Evolutionary conservation across 2,329 filamentous ascomycete genomes (phyloP).

Genomic region (Colletotrichum sublineola): DNA sequence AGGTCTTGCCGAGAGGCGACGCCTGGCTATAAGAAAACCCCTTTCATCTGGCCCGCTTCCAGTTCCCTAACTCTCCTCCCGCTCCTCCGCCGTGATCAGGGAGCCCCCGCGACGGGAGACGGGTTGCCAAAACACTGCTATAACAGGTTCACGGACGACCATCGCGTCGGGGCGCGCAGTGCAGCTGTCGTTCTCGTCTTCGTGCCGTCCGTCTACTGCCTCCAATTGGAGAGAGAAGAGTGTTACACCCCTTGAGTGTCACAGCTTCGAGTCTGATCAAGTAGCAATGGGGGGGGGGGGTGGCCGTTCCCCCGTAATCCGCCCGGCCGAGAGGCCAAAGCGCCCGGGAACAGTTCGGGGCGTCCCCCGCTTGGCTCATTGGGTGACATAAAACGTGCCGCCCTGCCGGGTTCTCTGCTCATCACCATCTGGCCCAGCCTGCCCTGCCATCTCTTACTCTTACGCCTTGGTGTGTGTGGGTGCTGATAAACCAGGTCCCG

Average conservation of each 20-base stretch:
- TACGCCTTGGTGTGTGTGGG: background rate
- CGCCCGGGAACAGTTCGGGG: conserved; percentile 19
- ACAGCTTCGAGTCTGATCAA: conserved; percentile 35
- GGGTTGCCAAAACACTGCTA: conserved; percentile 18
- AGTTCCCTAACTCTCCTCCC: background rate
- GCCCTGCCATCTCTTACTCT: too few relatives aligned
- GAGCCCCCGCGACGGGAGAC: background rate
- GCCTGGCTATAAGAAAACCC: conserved; percentile 31
- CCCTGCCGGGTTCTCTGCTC: background rate
- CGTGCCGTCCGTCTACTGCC: conserved; percentile 5
- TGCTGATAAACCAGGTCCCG: background rate
- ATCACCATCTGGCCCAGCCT: background rate
- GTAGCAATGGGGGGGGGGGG: conserved; percentile 14
- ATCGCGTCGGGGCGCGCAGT: conserved; percentile 13
- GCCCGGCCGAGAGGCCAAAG: conserved; percentile 31
- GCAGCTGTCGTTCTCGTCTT: background rate
- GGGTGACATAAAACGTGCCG: background rate
- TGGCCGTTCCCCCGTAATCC: conserved; percentile 23
- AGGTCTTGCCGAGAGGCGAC: conserved; percentile 11
- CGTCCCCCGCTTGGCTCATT: conserved; percentile 10
- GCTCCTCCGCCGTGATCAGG: background rate
- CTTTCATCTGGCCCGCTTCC: background rate
- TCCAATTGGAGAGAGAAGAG: conserved; percentile 23
- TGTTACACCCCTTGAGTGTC: conserved; percentile 21
- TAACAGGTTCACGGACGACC: conserved; percentile 15